Evolutionary conservation across 345 rosid species (phyloP), one percentile per base, ranked within the genome.

Genomic region (Syzygium grande): DNA sequence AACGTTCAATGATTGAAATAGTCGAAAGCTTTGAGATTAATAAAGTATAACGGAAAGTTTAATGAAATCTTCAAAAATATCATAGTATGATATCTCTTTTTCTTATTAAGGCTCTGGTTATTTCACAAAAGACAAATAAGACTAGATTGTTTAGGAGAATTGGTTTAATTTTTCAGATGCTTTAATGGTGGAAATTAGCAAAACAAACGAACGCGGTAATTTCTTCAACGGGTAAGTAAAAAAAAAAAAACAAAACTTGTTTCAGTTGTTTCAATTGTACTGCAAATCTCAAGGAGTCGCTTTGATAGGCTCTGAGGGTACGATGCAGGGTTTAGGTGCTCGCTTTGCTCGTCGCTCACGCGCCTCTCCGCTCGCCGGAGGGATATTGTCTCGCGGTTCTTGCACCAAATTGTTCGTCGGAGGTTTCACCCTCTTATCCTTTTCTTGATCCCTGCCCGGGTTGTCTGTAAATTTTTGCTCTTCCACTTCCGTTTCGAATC

Each of bases 321-420:
- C 1, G 77, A 68, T 63, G 87, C 83, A 1, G 49, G 30, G 29
- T 63, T 34, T 78, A 65, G 52, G 34, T 3, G 84, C 52, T 17
- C 56, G 86, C 17, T 23, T 58, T 3, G 85, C 86, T 86, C 87
- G 85, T 80, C 73, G 14, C 34, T 30, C 27, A 6, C 78, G 16
- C 2, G 15, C 14, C 87, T 89, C 34, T 61, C 84, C 54, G 11
- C 87, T 85, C 19, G 30, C 58, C 13, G 86, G 90, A 53, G 59
- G 86, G 55, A 13, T 90, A 19, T 49, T 78, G 83, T 43, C 51
- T 87, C 90, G 92, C n/a, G 65, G 80, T 25, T 86, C 91, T 85
- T 84, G 87, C 77, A 86, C 93, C 43, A 93, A 92, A 79, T 89
- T 94, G 90, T 96, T 96, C 38, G 88, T 96, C 2, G 97, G 95